phyloP scores from a whole-genome alignment of 2,329 filamentous ascomycete species.

The Hawksworthiomyces lignivorus region DNA sequence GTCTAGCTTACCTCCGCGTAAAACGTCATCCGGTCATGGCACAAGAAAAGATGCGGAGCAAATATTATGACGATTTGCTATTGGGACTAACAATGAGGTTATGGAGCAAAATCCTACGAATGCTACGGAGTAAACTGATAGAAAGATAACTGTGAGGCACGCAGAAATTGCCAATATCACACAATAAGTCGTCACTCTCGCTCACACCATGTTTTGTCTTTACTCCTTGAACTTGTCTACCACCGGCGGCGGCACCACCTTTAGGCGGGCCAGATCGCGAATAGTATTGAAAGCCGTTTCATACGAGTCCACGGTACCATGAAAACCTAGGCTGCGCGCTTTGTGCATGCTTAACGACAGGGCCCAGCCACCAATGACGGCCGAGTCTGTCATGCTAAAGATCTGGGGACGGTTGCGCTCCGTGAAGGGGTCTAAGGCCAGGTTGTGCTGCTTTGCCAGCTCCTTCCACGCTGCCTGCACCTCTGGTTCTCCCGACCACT shows the following conservation, averaged over 20 bases:
- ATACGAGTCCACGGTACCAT: constrained; percentile 25
- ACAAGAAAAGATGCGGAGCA: too few relatives aligned
- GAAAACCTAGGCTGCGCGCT: constrained; percentile 24
- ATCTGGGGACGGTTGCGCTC: constrained; percentile 37
- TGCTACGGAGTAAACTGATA: too few relatives aligned
- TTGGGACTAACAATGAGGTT: too few relatives aligned
- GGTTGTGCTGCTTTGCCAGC: constrained; percentile 31
- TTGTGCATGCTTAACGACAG: constrained; percentile 22
- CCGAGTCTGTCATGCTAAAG: constrained; percentile 30
- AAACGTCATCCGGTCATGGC: too few relatives aligned
- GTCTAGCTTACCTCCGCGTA: too few relatives aligned
- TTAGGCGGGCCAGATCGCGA: constrained; percentile 13
- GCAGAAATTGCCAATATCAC: too few relatives aligned
- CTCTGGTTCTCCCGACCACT: constrained; percentile 36
- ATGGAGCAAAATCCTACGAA: too few relatives aligned
- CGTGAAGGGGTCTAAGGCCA: constrained; percentile 32
- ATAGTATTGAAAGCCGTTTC: constrained; percentile 17
- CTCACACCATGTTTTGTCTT: too few relatives aligned
- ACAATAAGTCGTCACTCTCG: too few relatives aligned
- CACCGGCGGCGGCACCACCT: constrained; percentile 9
- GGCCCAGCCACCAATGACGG: constrained; percentile 12
- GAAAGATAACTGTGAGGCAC: too few relatives aligned
- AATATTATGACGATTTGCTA: too few relatives aligned
- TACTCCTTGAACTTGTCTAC: background rate
- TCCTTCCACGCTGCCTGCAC: constrained; percentile 38